Evolutionary conservation across 441 rosid genomes (phyloP).

Genomic region (Dalechampia spathulata): DNA sequence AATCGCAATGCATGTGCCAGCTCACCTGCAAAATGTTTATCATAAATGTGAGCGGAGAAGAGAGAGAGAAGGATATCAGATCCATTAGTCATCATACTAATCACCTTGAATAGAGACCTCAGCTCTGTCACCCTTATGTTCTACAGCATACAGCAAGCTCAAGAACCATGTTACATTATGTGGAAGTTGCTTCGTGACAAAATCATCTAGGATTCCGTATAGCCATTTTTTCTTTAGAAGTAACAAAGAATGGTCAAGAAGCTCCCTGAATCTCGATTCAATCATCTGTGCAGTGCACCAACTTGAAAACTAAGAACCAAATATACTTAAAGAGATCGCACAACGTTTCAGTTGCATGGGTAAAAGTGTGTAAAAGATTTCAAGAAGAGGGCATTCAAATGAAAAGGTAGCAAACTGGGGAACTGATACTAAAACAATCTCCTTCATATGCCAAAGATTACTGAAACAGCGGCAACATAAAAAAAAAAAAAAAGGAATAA

Average conservation of each 20-base stretch:
- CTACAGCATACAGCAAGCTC: constrained; percentile 94
- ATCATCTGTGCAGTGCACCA: constrained; percentile 60
- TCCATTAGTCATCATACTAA: constrained; percentile 5
- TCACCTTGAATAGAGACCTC: constrained; percentile 79
- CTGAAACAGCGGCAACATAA: too few species aligned
- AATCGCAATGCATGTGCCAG: constrained; percentile 96
- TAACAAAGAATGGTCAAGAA: constrained; percentile 75
- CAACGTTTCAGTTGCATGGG: background rate
- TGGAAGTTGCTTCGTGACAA: constrained; percentile 97
- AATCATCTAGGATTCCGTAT: constrained; percentile 89
- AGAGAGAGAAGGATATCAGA: constrained; percentile 8
- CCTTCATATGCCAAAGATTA: too few species aligned
- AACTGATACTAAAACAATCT: background rate
- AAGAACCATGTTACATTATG: constrained; percentile 98
- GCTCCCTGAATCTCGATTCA: constrained; percentile 81
- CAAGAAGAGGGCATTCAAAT: too few species aligned
- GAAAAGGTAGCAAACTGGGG: background rate
- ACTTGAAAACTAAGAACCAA: background rate
- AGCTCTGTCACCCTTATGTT: constrained; percentile 92
- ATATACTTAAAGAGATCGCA: background rate
- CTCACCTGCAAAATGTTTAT: constrained; percentile 56
- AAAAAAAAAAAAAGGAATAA: too few species aligned
- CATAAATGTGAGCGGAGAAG: constrained; percentile 11
- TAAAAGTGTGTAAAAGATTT: background rate
- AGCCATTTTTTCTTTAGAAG: constrained; percentile 91